phyloP scores from a whole-genome alignment of 352 stramenopile genomes.

The Discostella stelligera region DNA sequence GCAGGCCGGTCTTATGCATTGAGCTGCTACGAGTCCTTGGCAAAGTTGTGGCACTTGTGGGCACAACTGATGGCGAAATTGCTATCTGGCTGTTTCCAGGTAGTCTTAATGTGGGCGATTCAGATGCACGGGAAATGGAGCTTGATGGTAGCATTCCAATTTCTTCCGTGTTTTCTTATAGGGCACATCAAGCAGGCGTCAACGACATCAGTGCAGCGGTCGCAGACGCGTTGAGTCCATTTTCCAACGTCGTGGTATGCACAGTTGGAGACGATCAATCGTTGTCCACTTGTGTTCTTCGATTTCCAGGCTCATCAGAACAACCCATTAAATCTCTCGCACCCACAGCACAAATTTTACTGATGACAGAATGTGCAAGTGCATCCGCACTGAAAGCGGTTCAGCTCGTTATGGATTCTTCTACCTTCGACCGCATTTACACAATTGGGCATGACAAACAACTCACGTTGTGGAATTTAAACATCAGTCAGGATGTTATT shows the following conservation, averaged over 20 bases:
- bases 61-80: conserved; percentile 61
- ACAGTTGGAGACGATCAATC: conserved; percentile 48
- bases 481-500: conserved; percentile 6
- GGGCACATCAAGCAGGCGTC: conserved; percentile 33
- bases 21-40: conserved; percentile 35
- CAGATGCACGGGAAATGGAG: background rate
- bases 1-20: conserved; percentile 60
- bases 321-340: background rate
- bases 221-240: background rate
- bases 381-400: conserved; percentile 39
- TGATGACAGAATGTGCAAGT: conserved; percentile 23
- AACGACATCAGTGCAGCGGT: conserved; percentile 39
- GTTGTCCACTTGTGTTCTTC: conserved; percentile 21
- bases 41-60: conserved; percentile 51
- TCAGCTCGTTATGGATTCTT: conserved; percentile 22
- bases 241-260: conserved; percentile 16
- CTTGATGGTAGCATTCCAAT: conserved; percentile 24
- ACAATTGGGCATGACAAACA: conserved; percentile 31
- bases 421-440: conserved; percentile 32
- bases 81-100: conserved; percentile 52
- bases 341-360: background rate
- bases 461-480: conserved; percentile 34
- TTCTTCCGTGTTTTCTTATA: conserved; percentile 13
- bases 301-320: conserved; percentile 16
- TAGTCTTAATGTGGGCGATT: conserved; percentile 1